Evolutionary conservation across 2,329 filamentous ascomycete species (phyloP), one percentile per base, ranked within the genome.

Genomic region (Trichoderma breve): DNA sequence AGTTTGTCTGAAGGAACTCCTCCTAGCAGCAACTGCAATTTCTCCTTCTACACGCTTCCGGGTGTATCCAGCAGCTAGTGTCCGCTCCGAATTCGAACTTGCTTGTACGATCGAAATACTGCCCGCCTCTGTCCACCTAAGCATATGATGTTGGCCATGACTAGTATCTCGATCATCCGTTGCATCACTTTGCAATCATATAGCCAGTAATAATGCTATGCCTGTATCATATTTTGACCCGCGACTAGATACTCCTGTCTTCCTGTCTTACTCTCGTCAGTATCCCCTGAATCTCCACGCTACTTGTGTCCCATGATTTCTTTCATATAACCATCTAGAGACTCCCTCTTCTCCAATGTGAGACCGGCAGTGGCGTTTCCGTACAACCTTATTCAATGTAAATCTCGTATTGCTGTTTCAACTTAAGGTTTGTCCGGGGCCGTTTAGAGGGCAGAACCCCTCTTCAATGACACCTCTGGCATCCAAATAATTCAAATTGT

Each of bases 31-130:
- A 36, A 36, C 34, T 36, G 1, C 34, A 36, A 15, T 18, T 43
- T 0, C 15, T n/a, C 15, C 18, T 18, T 43, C 15, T 9, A 4
- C 15, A n/a, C 15, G 3, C 1, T 43, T n/a, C 7, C 1, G 3
- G 3, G 3, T n/a, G 18, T 43, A 43, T 43, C 7, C 15, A 4
- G 3, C 36, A 18, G 15, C 15, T 18, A 0, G 15, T 47, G n/a
- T 47, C 43, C 18, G n/a, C 43, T 12, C 43, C 1, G 4, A 21
- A 4, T 9, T 51, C n/a, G 9, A 21, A 12, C 9, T 21, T 21
- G 9, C 9, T 51, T 51, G 8, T 12, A 51, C 8, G 43, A 21
- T 11, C n/a, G 43, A 51, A 21, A 43, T 21, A 51, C 6, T 12
- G 8, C 43, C 12, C 47, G 11, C 11, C 47, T 14, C 21, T 14